phyloP scores from a whole-genome alignment of 495 filamentous ascomycete genomes.

The Daldinia grandis region DNA sequence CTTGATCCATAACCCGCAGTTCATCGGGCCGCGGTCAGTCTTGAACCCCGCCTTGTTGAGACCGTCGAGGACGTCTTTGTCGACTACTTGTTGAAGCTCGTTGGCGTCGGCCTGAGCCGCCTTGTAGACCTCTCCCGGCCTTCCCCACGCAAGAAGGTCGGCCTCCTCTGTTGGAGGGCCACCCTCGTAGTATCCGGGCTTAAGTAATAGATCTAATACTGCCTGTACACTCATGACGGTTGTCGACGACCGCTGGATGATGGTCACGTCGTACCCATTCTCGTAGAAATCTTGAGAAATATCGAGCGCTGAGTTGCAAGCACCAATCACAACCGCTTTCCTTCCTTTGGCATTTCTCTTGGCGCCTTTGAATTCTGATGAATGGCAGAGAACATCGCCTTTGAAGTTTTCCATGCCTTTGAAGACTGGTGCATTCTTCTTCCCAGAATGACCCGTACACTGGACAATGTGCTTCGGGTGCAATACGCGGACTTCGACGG shows the following conservation, averaged over 20 bases:
- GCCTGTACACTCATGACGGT: constrained; percentile 68
- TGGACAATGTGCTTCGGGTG: constrained; percentile 74
- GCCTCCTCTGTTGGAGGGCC: constrained; percentile 68
- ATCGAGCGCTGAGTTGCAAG: constrained; percentile 83
- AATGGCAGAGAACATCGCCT: constrained; percentile 71
- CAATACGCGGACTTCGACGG: constrained; percentile 62
- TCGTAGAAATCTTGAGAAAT: constrained; percentile 86
- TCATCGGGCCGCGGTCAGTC: constrained; percentile 71
- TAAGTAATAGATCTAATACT: constrained; percentile 58
- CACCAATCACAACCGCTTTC: constrained; percentile 78
- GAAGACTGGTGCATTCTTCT: constrained; percentile 70
- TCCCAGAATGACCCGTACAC: constrained; percentile 77
- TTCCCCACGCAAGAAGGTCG: constrained; percentile 65
- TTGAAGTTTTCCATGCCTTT: constrained; percentile 69
- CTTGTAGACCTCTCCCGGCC: constrained; percentile 68
- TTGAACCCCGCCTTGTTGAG: constrained; percentile 73
- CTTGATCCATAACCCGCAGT: constrained; percentile 73
- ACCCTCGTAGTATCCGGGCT: constrained; percentile 68
- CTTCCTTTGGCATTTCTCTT: constrained; percentile 60
- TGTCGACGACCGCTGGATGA: constrained; percentile 81
- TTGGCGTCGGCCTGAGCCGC: constrained; percentile 62
- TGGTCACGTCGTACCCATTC: constrained; percentile 83
- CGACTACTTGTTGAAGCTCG: constrained; percentile 55
- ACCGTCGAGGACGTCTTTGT: constrained; percentile 65
- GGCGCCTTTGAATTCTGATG: constrained; percentile 71